Evolutionary conservation across 2,329 filamentous ascomycete species (phyloP), one percentile per base, ranked within the genome.

Genomic region (Talaromyces sp.): DNA sequence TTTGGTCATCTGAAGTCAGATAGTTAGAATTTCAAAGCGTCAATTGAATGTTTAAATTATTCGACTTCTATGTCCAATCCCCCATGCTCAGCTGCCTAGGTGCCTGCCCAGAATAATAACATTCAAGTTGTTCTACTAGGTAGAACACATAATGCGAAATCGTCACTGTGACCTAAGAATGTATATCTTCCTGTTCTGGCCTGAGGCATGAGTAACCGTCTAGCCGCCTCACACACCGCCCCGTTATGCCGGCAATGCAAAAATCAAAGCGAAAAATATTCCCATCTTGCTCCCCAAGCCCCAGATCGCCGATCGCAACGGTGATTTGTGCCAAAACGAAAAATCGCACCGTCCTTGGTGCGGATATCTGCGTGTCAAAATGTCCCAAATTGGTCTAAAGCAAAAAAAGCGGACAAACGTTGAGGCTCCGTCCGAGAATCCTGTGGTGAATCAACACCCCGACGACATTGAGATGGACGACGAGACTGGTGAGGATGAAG

Each of bases 221-320:
- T 22, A 65, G n/a, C 68, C 68, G 68, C 65, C 51, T 22, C 30
- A 2, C 14, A 47, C 61, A 68, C 68, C 68, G 68, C 68, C 55
- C 7, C 14, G 4, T 60, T 68, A 59, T 70, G 68, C 68, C 65
- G 49, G 36, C 39, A 16, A 24, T 54, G 58, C 55, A 57, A 63
- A 64, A 63, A 62, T 63, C 55, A 61, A 54, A 51, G 56, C 65
- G 64, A 70, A 70, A 70, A 70, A 67, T 70, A 69, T 69, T 67
- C 61, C 46, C 16, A 56, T 54, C 56, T 58, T 52, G 52, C 52
- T 43, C 29, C 47, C 52, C 30, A 57, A 61, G 55, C 57, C 52
- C 13, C 19, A 46, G 44, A 41, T 40, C 45, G 54, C 54, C 53
- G 46, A 55, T 55, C 20, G 33, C 49, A 47, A 22, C 20, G 47